Evolutionary conservation across 2,329 filamentous ascomycete species (phyloP).

Genomic region (Pseudogymnoascus sp.): DNA sequence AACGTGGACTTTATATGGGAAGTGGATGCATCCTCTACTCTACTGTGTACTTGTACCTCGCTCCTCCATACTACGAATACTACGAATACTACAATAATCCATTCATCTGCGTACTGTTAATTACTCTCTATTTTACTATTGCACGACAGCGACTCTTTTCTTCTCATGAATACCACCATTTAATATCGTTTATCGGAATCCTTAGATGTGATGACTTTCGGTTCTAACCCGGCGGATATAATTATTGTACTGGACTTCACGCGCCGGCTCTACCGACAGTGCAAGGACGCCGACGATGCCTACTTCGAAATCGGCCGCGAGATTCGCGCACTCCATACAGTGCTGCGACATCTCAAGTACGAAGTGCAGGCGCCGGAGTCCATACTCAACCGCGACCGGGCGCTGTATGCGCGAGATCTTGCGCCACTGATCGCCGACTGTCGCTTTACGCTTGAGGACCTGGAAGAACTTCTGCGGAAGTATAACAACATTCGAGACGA

Average conservation of each 20-base stretch:
- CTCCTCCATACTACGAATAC: not conserved
- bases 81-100: not conserved
- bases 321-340: slow-evolving; percentile 45
- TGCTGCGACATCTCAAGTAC: slow-evolving; percentile 47
- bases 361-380: slow-evolving; percentile 51
- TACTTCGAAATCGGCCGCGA: slow-evolving; percentile 42
- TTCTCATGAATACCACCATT: slow-evolving; percentile 2
- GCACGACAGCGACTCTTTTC: not conserved
- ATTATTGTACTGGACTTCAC: slow-evolving; percentile 48
- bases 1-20: slow-evolving; percentile 7
- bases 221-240: slow-evolving; percentile 33
- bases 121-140: not conserved
- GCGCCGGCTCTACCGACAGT: slow-evolving; percentile 45
- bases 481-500: slow-evolving; percentile 26
- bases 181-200: slow-evolving; percentile 1
- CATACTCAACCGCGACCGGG: slow-evolving; percentile 38
- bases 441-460: slow-evolving; percentile 45
- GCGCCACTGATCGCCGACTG: slow-evolving; percentile 45
- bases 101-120: not conserved
- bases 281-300: slow-evolving; percentile 35
- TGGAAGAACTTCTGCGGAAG: slow-evolving; percentile 44
- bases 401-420: slow-evolving; percentile 42
- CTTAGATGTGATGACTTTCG: slow-evolving; percentile 23
- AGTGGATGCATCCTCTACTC: slow-evolving; percentile 1
- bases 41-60: not conserved